phyloP scores from a whole-genome alignment of 1,284 basidiomycete genomes.

The Coniophora puteana region DNA sequence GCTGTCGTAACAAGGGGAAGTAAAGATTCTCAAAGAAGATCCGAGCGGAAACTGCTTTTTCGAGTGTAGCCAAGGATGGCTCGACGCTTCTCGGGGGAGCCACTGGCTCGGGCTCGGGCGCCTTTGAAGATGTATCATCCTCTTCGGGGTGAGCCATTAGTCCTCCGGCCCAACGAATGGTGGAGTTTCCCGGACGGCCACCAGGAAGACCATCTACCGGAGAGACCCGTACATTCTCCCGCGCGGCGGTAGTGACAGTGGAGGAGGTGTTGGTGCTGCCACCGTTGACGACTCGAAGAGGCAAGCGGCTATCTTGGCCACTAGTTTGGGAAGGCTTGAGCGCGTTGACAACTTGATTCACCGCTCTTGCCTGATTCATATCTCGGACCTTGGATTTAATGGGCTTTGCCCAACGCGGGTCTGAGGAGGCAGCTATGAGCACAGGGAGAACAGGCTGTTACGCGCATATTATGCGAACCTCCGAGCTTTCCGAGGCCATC shows the following conservation, averaged over 20 bases:
- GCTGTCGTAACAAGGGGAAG: slow-evolving; percentile 83
- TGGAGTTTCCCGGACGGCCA: slow-evolving; percentile 55
- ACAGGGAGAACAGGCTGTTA: slow-evolving; percentile 17
- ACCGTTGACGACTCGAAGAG: slow-evolving; percentile 83
- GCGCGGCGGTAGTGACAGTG: slow-evolving; percentile 64
- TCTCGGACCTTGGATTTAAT: slow-evolving; percentile 83
- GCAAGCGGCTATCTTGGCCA: slow-evolving; percentile 39
- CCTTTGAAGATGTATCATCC: slow-evolving; percentile 28
- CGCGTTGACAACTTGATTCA: slow-evolving; percentile 77
- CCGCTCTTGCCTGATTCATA: slow-evolving; percentile 73
- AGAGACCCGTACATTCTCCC: slow-evolving; percentile 55
- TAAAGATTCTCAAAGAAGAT: slow-evolving; percentile 98
- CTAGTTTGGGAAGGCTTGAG: slow-evolving; percentile 54
- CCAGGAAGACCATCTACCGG: slow-evolving; percentile 53
- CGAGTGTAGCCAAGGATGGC: slow-evolving; percentile 86
- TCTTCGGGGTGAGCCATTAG: slow-evolving; percentile 62
- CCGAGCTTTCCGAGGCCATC: slow-evolving; percentile 91
- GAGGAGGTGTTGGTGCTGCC: slow-evolving; percentile 57
- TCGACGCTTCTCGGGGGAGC: slow-evolving; percentile 48
- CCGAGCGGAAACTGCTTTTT: slow-evolving; percentile 88
- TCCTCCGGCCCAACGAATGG: slow-evolving; percentile 54
- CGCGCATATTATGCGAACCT: slow-evolving; percentile 51
- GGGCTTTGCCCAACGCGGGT: slow-evolving; percentile 86
- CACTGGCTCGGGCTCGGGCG: slow-evolving; percentile 33
- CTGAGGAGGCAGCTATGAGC: slow-evolving; percentile 38